Conservation (phyloP, 2,329 filamentous ascomycete species). For the Claviceps africana region DNA sequence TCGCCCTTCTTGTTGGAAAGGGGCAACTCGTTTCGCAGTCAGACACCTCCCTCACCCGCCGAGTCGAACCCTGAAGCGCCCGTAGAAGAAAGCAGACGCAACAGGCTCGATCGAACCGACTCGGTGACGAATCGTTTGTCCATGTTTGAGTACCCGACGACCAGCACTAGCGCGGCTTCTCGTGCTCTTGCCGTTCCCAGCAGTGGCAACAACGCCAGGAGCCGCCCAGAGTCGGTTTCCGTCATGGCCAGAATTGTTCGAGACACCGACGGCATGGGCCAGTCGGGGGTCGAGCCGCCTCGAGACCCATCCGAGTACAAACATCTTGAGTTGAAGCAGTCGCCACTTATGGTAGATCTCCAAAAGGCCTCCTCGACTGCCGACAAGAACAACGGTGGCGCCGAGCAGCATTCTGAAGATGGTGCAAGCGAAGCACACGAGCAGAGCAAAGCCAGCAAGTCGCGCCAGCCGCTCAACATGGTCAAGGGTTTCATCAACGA, state of each 20-base stretch:
- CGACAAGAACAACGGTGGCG: conserved; percentile 12
- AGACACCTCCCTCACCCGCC: conserved; percentile 19
- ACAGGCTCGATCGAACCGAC: conserved; percentile 32
- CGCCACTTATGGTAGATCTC: conserved; percentile 44
- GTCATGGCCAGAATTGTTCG: conserved; percentile 76
- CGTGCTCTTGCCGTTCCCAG: conserved; percentile 8
- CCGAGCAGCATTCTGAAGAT: conserved; percentile 24
- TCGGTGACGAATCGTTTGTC: conserved; percentile 42
- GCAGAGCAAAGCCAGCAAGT: conserved; percentile 21
- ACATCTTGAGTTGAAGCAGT: conserved; percentile 41
- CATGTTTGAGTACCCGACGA: conserved; percentile 33
- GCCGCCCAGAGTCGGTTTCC: conserved; percentile 63
- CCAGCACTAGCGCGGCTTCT: conserved; percentile 13
- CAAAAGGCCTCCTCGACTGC: conserved; percentile 21
- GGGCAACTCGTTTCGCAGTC: conserved; percentile 24
- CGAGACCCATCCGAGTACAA: conserved; percentile 30
- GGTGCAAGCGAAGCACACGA: conserved; percentile 22
- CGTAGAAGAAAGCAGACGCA: conserved; percentile 25
- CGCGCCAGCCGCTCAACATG: conserved; percentile 42
- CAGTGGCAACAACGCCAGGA: conserved; percentile 21
- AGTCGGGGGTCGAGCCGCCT: conserved; percentile 25
- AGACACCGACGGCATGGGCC: conserved; percentile 33
- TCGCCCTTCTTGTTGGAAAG: conserved; percentile 33
- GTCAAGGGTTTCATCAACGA: conserved; percentile 50
- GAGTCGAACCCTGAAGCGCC: conserved; percentile 31